Evolutionary conservation across 495 filamentous ascomycete species (phyloP).

Genomic region (Daldinia concentrica): DNA sequence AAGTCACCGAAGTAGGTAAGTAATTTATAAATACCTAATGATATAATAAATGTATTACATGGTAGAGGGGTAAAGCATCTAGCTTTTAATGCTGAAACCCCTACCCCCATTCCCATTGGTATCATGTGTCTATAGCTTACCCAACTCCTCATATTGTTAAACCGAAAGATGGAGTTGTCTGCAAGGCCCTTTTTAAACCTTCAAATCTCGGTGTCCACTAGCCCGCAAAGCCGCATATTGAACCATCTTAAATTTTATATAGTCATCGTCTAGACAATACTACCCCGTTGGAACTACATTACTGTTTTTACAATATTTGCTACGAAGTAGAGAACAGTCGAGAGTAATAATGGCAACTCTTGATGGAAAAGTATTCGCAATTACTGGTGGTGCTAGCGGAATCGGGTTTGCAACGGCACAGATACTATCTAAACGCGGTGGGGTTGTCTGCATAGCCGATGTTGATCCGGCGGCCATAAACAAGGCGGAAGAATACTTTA

Average conservation of each 20-base stretch:
- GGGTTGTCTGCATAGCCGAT: conserved; percentile 63
- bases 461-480: conserved; percentile 53
- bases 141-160: neutral
- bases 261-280: neutral
- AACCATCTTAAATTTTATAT: neutral
- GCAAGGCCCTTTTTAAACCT: neutral
- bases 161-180: neutral
- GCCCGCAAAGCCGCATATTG: neutral
- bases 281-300: conserved; percentile 17
- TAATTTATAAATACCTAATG: neutral
- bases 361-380: conserved; percentile 59
- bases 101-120: neutral
- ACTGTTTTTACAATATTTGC: neutral
- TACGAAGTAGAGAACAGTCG: neutral
- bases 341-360: conserved; percentile 35
- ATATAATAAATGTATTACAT: neutral
- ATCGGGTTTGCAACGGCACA: conserved; percentile 67
- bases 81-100: neutral
- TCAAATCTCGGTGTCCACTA: neutral
- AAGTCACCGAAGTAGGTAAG: neutral
- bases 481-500: conserved; percentile 44
- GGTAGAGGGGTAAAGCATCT: neutral
- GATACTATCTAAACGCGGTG: conserved; percentile 59
- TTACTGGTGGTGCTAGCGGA: conserved; percentile 65
- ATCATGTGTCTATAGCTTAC: neutral